These are phyloP conservation scores for Tolypocladium amazonense DNA, from an alignment of 2,329 filamentous ascomycete species.

Conservation along the genomic window DNA sequence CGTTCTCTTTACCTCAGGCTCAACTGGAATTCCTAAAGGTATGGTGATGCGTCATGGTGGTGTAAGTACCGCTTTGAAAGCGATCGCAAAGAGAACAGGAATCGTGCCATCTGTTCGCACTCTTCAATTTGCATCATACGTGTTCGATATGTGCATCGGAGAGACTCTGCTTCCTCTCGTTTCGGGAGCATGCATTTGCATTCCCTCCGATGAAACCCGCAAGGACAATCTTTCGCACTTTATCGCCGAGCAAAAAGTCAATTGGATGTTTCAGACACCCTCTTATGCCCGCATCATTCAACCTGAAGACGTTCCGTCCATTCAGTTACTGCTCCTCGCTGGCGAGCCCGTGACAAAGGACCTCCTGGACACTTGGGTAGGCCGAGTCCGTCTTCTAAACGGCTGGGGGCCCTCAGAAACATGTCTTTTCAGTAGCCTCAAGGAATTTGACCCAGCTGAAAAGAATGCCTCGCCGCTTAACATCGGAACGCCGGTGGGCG, in stretches of 20 bases:
- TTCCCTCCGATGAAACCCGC: constrained; percentile 4
- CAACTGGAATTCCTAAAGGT: constrained; percentile 9
- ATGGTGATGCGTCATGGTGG: constrained; percentile 7
- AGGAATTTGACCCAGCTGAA: background rate
- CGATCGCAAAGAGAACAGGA: background rate
- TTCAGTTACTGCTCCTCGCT: constrained; percentile 2
- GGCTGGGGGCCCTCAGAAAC: constrained; percentile 5
- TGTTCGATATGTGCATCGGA: constrained; percentile 5
- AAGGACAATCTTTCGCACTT: constrained; percentile 1
- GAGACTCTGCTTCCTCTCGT: constrained; percentile 3
- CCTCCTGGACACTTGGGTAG: constrained; percentile 2
- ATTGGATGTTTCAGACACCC: constrained; percentile 5
- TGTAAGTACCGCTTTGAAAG: background rate
- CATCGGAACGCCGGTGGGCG: constrained; percentile 2
- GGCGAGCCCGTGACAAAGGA: constrained; percentile 4
- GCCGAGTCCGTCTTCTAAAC: constrained; percentile 3
- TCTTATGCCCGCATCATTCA: constrained; percentile 1
- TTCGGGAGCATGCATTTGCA: constrained; percentile 4
- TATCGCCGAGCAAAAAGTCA: background rate
- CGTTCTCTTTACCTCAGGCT: constrained; percentile 9
- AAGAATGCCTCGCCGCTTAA: background rate
- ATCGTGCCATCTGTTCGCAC: background rate
- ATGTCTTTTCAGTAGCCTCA: background rate
- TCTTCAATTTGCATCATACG: constrained; percentile 6
- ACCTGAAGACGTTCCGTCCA: constrained; percentile 1